A percentile compares a stretch with the other conserved stretches of the same genome.
Evolutionary conservation across 805 yeast genomes (phyloP).

Genomic region (Priceomyces haplophilus): DNA sequence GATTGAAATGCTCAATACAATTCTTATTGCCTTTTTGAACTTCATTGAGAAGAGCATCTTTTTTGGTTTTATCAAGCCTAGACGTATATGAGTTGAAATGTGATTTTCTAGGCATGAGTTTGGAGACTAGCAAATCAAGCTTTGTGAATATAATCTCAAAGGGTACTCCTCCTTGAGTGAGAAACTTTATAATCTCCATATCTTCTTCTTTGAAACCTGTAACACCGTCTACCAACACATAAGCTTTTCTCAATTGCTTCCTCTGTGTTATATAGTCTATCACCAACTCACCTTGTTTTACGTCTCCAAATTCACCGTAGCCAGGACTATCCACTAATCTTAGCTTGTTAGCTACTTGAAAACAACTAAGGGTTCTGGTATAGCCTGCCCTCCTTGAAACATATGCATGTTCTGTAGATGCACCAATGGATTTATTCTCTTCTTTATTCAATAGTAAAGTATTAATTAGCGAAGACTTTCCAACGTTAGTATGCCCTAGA

Average conservation of each 20-base stretch:
- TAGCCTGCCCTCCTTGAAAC: constrained; percentile 56
- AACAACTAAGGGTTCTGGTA: constrained; percentile 67
- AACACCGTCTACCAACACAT: constrained; percentile 57
- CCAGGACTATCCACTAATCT: constrained; percentile 87
- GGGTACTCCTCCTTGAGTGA: constrained; percentile 55
- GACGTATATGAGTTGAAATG: constrained; percentile 18
- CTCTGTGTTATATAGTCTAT: constrained; percentile 59
- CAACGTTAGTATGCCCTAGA: constrained; percentile 82
- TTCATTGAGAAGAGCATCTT: constrained; percentile 7
- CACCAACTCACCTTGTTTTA: constrained; percentile 67
- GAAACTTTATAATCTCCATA: constrained; percentile 44
- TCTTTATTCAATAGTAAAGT: constrained; percentile 46
- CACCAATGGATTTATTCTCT: constrained; percentile 21
- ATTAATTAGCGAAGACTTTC: constrained; percentile 77
- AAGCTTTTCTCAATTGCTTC: constrained; percentile 53
- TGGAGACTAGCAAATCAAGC: constrained; percentile 52
- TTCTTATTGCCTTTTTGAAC: constrained; percentile 23
- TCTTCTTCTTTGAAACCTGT: constrained; percentile 63
- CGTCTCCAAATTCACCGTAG: constrained; percentile 70
- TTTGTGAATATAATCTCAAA: constrained; percentile 79
- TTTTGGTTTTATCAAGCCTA: background rate
- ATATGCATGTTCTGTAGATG: constrained; percentile 44
- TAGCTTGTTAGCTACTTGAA: constrained; percentile 59
- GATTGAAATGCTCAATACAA: constrained; percentile 25
- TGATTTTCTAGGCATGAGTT: constrained; percentile 19